phyloP scores from a whole-genome alignment of 441 rosid species.

The Dalechampia spathulata region DNA sequence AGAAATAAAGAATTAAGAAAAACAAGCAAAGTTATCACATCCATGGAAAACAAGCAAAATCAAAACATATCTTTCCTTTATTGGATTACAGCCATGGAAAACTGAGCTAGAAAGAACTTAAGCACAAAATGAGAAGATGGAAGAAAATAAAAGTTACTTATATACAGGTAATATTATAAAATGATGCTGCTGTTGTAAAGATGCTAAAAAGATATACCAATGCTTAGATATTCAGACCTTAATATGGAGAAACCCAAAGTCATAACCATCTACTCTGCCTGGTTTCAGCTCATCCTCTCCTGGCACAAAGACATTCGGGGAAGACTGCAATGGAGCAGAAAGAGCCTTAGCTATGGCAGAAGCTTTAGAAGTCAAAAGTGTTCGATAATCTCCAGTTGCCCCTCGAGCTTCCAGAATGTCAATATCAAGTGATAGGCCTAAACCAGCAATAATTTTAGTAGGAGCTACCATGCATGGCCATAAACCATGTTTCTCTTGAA shows the following conservation, averaged over 20 bases:
- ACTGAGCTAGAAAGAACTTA: not conserved
- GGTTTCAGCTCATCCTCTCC: slow-evolving; percentile 72
- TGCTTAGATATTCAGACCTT: slow-evolving; percentile 37
- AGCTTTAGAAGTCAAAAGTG: slow-evolving; percentile 80
- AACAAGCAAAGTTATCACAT: too few relatives aligned
- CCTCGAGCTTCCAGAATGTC: slow-evolving; percentile 89
- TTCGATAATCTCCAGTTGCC: slow-evolving; percentile 87
- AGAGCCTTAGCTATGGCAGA: slow-evolving; percentile 76
- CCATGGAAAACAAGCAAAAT: too few relatives aligned
- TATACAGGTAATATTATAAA: not conserved
- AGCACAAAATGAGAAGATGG: not conserved
- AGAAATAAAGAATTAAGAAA: too few relatives aligned
- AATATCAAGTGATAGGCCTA: slow-evolving; percentile 88
- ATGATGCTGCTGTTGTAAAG: not conserved
- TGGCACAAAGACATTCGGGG: slow-evolving; percentile 70
- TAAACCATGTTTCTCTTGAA: slow-evolving; percentile 67
- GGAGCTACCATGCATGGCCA: slow-evolving; percentile 99
- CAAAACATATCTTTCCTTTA: too few relatives aligned
- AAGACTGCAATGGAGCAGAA: slow-evolving; percentile 53
- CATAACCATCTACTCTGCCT: slow-evolving; percentile 76
- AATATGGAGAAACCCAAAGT: slow-evolving; percentile 84
- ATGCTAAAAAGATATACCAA: slow-evolving; percentile 2
- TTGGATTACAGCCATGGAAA: not conserved
- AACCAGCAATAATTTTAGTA: slow-evolving; percentile 91
- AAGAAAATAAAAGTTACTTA: not conserved